Evolutionary conservation across 495 filamentous ascomycete species (phyloP).

Genomic region (Tuber brumale): DNA sequence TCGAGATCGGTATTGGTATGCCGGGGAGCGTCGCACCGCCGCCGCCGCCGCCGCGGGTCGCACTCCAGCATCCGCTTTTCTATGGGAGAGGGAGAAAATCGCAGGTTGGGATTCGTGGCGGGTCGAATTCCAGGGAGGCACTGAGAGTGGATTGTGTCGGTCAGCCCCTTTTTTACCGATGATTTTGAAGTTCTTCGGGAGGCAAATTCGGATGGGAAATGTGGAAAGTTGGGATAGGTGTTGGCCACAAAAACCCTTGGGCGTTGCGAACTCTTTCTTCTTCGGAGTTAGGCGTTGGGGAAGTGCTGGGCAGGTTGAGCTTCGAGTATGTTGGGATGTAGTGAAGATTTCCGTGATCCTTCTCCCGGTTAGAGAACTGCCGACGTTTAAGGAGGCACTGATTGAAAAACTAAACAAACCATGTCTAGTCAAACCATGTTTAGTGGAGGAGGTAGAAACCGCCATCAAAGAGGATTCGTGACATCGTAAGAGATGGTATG

Average conservation of each 20-base stretch:
- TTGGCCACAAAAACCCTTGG: slow-evolving; percentile 52
- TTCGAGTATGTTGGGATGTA: too few relatives aligned
- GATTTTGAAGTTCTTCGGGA: slow-evolving; percentile 46
- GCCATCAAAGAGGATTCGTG: too few relatives aligned
- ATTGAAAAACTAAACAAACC: too few relatives aligned
- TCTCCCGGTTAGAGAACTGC: too few relatives aligned
- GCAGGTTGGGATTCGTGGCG: slow-evolving; percentile 48
- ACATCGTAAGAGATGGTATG: too few relatives aligned
- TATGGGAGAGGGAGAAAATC: slow-evolving; percentile 34
- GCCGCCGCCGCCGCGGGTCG: slow-evolving; percentile 56
- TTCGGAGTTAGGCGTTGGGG: slow-evolving; percentile 41
- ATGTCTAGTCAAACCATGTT: too few relatives aligned
- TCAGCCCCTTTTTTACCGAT: slow-evolving; percentile 57
- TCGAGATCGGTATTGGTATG: slow-evolving; percentile 15
- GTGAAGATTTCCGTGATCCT: too few relatives aligned
- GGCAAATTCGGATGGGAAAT: slow-evolving; percentile 42
- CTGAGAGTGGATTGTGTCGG: slow-evolving; percentile 56
- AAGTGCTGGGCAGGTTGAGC: too few relatives aligned
- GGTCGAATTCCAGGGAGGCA: slow-evolving; percentile 55
- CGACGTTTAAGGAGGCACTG: too few relatives aligned
- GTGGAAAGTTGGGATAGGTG: slow-evolving; percentile 48
- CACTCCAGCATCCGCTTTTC: slow-evolving; percentile 55
- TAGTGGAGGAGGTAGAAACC: too few relatives aligned
- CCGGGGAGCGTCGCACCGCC: slow-evolving; percentile 49
- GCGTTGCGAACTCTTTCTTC: slow-evolving; percentile 48